Base-by-base conservation (phyloP, 2,329 filamentous ascomycete genomes). In the Fusarium neocosmosporiellum region DNA sequence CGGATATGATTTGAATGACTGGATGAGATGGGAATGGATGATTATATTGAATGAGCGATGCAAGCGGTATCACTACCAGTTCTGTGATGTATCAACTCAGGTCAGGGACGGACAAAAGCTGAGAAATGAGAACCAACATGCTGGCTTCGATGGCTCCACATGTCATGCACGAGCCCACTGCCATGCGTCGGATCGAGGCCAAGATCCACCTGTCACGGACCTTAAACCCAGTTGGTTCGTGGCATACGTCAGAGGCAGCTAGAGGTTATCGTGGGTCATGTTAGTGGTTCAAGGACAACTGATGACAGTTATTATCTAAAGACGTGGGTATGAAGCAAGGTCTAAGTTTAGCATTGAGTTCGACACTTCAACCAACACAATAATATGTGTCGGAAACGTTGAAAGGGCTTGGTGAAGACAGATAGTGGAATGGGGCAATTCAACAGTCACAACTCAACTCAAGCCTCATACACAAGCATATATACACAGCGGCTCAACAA, bases 21-120 rank as follows among this genome's bases (percentile, higher is more conserved):
- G 46, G 39, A 39, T 50, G 60, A 69, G 70, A 62, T 58, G 66
- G 72, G 68, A 65, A 70, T 58, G 63, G 70, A 71, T 69, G 43
- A 39, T 65, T 75, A 74, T 74, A 76, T 70, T 78, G 71, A 73
- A 78, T 73, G 74, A 77, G 66, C 63, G 58, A 77, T 41, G 74
- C 33, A 69, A 64, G 72, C 71, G 65, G 67, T 71, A 75, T 70
- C 68, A 70, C 66, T 67, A 65, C 72, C 63, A 71, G 14, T 55
- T 68, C 18, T 50, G 46, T 48, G 33, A 46, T 27, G 41, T 46
- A 46, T 46, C 22, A 46, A 46, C 41, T 46, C 20, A 18, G 27
- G 41, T 46, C 22, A 46, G 16, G 41, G 22, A 27, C 22, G 14
- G 5, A 18, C 43, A 46, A 46, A 46, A 46, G 43, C 43, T 48